Conservation (phyloP, 208 protist species). For the Leishmania lainsoni region DNA sequence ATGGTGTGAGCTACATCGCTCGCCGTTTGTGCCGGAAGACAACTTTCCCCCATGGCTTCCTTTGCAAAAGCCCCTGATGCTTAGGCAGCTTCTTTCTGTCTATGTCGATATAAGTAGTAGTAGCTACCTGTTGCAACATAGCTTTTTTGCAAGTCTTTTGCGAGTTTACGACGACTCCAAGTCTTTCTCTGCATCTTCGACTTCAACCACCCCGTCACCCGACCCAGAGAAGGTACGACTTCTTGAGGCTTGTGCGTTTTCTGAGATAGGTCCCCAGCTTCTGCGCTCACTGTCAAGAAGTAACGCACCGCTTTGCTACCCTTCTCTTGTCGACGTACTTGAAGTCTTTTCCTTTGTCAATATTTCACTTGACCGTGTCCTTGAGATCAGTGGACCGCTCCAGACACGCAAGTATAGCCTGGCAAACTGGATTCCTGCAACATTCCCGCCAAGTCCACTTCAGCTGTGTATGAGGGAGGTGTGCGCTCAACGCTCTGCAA, state of each 20-base stretch:
- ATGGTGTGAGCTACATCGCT: slow-evolving; percentile 72
- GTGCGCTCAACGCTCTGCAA: slow-evolving; percentile 20
- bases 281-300: slow-evolving; percentile 61
- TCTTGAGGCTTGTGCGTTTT: slow-evolving; percentile 53
- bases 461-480: slow-evolving; percentile 48
- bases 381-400: slow-evolving; percentile 79
- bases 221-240: slow-evolving; percentile 40
- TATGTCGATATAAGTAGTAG: slow-evolving; percentile 85
- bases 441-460: slow-evolving; percentile 5
- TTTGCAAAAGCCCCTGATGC: slow-evolving; percentile 52
- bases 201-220: background rate
- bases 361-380: slow-evolving; percentile 70
- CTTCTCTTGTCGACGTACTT: slow-evolving; percentile 72
- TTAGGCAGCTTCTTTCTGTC: slow-evolving; percentile 68
- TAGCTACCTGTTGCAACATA: slow-evolving; percentile 75
- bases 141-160: slow-evolving; percentile 76
- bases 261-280: slow-evolving; percentile 43
- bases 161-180: slow-evolving; percentile 48
- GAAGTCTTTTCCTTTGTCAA: slow-evolving; percentile 74
- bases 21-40: slow-evolving; percentile 78
- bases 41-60: slow-evolving; percentile 87
- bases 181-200: slow-evolving; percentile 6
- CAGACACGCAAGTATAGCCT: slow-evolving; percentile 79
- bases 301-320: slow-evolving; percentile 62
- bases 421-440: slow-evolving; percentile 26